These are phyloP conservation scores for Heteromeles arbutifolia DNA, from an alignment of 306 rosid species.

Conservation along the genomic window DNA sequence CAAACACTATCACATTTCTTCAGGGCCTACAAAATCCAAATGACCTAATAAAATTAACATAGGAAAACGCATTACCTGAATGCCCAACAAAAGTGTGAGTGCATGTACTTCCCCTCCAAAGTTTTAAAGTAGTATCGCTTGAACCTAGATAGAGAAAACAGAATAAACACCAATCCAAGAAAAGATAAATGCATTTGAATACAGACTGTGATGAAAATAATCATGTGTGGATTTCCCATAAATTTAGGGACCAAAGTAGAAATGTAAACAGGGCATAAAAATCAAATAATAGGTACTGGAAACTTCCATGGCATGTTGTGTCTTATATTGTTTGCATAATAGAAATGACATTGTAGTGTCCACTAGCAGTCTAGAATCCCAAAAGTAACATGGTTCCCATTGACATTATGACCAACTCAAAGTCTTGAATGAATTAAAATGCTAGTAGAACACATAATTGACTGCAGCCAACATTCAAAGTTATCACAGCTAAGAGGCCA, in stretches of 20 bases:
- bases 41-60: not conserved
- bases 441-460: not conserved
- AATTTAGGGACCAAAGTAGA: not conserved
- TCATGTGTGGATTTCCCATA: too few species aligned
- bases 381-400: not conserved
- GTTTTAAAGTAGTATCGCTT: conserved; percentile 76
- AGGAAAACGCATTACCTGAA: conserved; percentile 40
- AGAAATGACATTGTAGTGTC: not conserved
- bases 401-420: not conserved
- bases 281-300: not conserved
- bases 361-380: not conserved
- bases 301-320: not conserved
- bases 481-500: not conserved
- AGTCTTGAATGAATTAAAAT: not conserved
- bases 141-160: conserved; percentile 49
- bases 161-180: conserved; percentile 21
- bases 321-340: not conserved
- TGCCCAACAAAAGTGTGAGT: conserved; percentile 74
- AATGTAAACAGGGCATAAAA: not conserved
- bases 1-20: not conserved
- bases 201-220: not conserved
- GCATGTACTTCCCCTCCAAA: conserved; percentile 83
- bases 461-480: not conserved
- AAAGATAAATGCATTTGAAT: not conserved
- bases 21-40: not conserved